phyloP scores from a whole-genome alignment of 345 rosid species.

The Lepidium aucheri region DNA sequence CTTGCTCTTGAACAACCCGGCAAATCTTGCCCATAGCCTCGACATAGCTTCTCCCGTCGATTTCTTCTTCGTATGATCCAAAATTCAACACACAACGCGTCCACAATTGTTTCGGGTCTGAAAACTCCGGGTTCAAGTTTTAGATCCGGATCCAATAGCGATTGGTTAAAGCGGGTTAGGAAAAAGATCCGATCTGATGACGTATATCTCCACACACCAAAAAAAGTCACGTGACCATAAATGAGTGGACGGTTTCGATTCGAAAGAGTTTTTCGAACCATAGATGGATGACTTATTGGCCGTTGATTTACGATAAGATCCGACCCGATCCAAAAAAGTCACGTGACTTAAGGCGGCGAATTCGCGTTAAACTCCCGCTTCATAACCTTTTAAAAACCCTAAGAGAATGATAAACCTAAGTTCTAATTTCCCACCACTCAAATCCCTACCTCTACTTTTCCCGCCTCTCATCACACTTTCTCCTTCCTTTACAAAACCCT shows the following conservation, averaged over 20 bases:
- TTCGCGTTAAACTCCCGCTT: not conserved
- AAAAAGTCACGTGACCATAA: not conserved
- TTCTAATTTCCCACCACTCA: slow-evolving; percentile 26
- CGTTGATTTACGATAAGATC: not conserved
- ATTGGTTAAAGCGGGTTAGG: not conserved
- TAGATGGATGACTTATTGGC: too few relatives aligned
- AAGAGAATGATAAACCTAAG: not conserved
- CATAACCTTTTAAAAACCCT: slow-evolving; percentile 12
- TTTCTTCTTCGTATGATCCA: not conserved
- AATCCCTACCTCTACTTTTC: slow-evolving; percentile 6
- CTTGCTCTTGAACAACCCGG: slow-evolving; percentile 55
- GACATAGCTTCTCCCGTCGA: slow-evolving; percentile 44
- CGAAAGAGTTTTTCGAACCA: too few relatives aligned
- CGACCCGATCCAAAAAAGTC: not conserved
- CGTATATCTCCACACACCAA: not conserved
- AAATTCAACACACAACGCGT: not conserved
- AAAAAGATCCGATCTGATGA: not conserved
- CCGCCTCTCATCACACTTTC: slow-evolving; percentile 32
- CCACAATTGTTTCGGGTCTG: not conserved
- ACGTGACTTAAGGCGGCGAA: not conserved
- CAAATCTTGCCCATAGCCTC: slow-evolving; percentile 57
- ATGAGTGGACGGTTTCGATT: too few relatives aligned
- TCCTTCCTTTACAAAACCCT: slow-evolving; percentile 10
- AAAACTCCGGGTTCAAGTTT: not conserved
- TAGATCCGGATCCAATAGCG: not conserved